Evolutionary conservation across 768 basidiomycete genomes (phyloP).

Genomic region (Atractiella rhizophila): DNA sequence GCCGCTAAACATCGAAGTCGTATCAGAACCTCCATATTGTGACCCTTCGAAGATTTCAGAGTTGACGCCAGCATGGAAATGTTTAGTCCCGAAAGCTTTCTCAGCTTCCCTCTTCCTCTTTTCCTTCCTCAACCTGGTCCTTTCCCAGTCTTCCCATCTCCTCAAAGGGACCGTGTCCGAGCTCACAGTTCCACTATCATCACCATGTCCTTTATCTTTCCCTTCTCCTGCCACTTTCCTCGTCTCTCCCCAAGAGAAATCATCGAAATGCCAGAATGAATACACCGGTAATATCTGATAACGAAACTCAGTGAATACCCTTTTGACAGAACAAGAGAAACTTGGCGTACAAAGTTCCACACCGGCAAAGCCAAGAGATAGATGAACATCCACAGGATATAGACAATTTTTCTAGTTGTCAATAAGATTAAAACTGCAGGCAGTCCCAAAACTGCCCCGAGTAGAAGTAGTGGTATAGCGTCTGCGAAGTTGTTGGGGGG

Average conservation of each 20-base stretch:
- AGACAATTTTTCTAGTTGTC: conserved; percentile 80
- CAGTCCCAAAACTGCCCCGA: conserved; percentile 72
- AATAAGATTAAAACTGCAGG: conserved; percentile 78
- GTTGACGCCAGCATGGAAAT: conserved; percentile 12
- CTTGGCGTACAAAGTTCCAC: conserved; percentile 65
- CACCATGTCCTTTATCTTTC: conserved; percentile 52
- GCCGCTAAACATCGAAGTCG: conserved; percentile 25
- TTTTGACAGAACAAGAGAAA: neutral
- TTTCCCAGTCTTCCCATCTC: conserved; percentile 99
- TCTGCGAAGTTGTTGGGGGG: conserved; percentile 70
- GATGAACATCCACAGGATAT: conserved; percentile 93
- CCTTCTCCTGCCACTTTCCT: conserved; percentile 88
- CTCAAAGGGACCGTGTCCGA: conserved; percentile 56
- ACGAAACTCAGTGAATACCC: neutral
- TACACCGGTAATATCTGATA: conserved; percentile 37
- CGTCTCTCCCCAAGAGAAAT: conserved; percentile 98
- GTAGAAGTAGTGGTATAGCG: conserved; percentile 74
- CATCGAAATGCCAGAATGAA: conserved; percentile 98
- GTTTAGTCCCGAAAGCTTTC: conserved; percentile 25
- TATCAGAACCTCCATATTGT: conserved; percentile 8
- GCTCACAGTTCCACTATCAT: conserved; percentile 29
- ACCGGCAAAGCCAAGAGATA: conserved; percentile 78
- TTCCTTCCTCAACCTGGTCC: conserved; percentile 71
- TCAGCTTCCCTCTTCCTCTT: conserved; percentile 57
- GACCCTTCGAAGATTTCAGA: conserved; percentile 31